Conservation (phyloP, 495 filamentous ascomycete species). For the Trichocladium uniseriatum region DNA sequence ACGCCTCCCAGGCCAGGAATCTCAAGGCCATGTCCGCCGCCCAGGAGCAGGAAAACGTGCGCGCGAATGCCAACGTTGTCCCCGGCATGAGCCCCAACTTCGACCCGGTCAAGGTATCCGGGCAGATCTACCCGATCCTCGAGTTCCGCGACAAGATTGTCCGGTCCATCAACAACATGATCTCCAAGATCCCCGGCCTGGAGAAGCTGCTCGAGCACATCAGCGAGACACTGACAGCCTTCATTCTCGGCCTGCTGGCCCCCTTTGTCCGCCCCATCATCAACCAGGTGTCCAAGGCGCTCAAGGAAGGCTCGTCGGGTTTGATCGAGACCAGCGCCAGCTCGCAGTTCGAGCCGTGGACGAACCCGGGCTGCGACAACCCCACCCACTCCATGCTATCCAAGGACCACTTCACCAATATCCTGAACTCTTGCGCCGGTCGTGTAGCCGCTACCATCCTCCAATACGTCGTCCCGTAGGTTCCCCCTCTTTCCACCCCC, state of each 20-base stretch:
- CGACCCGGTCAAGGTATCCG: slow-evolving; percentile 71
- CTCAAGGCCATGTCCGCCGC: slow-evolving; percentile 68
- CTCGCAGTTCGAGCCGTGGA: slow-evolving; percentile 88
- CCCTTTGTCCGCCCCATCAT: slow-evolving; percentile 89
- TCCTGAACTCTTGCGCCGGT: slow-evolving; percentile 81
- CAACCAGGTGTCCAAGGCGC: slow-evolving; percentile 65
- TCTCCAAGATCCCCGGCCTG: slow-evolving; percentile 87
- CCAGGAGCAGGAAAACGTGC: slow-evolving; percentile 56
- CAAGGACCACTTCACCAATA: slow-evolving; percentile 94
- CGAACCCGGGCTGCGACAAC: slow-evolving; percentile 71
- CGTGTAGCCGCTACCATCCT: slow-evolving; percentile 69
- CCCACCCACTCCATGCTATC: slow-evolving; percentile 92
- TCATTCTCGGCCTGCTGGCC: slow-evolving; percentile 79
- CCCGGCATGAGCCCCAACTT: slow-evolving; percentile 65
- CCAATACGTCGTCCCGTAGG: slow-evolving; percentile 68
- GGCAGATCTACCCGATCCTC: slow-evolving; percentile 88
- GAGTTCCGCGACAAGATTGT: slow-evolving; percentile 91
- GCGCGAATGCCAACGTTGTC: slow-evolving; percentile 40
- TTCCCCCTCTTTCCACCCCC: background rate
- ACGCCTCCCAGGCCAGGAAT: slow-evolving; percentile 66
- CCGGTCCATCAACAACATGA: slow-evolving; percentile 66
- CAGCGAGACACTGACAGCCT: slow-evolving; percentile 80
- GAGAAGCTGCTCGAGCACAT: slow-evolving; percentile 82
- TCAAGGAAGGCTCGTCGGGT: slow-evolving; percentile 73
- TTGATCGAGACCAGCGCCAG: slow-evolving; percentile 73